Percentiles rank a stretch among this genome's conserved stretches.
Conservation (phyloP, 306 rosid species). For the Malus sieversii region DNA sequence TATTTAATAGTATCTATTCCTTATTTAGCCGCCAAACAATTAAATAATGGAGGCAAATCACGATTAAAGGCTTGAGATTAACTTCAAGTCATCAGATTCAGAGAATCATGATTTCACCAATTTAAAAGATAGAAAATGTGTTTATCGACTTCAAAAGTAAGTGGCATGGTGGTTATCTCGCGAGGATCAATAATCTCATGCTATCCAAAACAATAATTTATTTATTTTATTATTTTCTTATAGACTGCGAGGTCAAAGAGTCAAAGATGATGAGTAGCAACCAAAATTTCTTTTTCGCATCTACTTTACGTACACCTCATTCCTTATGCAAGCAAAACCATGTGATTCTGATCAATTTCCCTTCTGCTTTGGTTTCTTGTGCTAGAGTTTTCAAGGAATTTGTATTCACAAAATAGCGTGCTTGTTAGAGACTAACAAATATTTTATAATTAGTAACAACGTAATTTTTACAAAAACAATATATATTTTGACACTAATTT, state of each 20-base stretch:
- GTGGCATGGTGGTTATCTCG: not conserved
- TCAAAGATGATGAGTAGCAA: not conserved
- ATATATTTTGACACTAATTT: no score
- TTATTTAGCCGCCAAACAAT: not conserved
- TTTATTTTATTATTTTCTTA: not conserved
- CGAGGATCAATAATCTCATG: not conserved
- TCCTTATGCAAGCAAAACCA: no score
- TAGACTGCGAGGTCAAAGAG: not conserved
- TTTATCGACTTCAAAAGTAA: not conserved
- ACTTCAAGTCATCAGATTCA: not conserved
- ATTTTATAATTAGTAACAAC: no score
- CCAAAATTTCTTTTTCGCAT: not conserved
- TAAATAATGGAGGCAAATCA: not conserved
- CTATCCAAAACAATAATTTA: not conserved
- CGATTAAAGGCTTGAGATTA: not conserved
- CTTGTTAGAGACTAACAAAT: no score
- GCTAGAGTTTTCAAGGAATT: not conserved
- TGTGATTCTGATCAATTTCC: not conserved
- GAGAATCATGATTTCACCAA: not conserved
- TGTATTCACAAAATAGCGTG: no score
- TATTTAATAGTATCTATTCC: no score
- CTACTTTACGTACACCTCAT: not conserved
- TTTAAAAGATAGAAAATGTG: not conserved
- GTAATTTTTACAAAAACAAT: not conserved
- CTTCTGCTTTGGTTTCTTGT: not conserved